Base-by-base conservation (phyloP, 2,329 filamentous ascomycete species). In the Colletotrichum chrysophilum region DNA sequence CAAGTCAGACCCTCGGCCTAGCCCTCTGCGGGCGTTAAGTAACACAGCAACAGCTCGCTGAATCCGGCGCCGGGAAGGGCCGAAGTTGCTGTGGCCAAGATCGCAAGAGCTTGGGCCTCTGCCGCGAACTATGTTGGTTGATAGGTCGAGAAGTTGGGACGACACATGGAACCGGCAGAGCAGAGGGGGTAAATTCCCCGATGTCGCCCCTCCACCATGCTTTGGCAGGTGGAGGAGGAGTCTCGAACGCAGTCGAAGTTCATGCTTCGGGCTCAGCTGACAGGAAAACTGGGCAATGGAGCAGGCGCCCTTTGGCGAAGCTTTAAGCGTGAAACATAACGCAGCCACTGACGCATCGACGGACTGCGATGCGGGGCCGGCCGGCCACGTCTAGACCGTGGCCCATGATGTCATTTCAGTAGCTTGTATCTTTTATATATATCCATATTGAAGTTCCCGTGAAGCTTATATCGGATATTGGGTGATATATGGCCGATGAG, bases 281-380 rank as follows among this genome's bases (percentile, higher is more conserved):
- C 52, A 28, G 67, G 21, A 34, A 26, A 43, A 34, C 28, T 30
- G 58, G 58, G 58, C 62, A 14, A 69, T 36, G 21, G 9, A 18
- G 10, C 28, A 64, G 34, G 16, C 32, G 24, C n/a, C 9, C n/a
- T 12, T 24, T n/a, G 38, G 14, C 32, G 66, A 58, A 73, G 61
- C 67, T 66, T 74, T 55, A 43, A n/a, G 30, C 38, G 61, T 74
- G 68, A 74, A 74, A 74, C 61, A 71, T 66, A 52, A 28, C 30
- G 30, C 71, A 71, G 67, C 71, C 67, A 74, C 71, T 66, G 67
- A 71, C 67, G 67, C 61, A 71, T 71, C 48, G 18, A 30, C 48
- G 67, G 24, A 38, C 26, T 34, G 67, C 28, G 43, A 74, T 65
- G 66, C 43, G 56, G 71, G 67, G 71, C 34, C 52, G 66, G 26